Conservation (phyloP, 2,329 filamentous ascomycete species). For the Leptodontidium sp. region DNA sequence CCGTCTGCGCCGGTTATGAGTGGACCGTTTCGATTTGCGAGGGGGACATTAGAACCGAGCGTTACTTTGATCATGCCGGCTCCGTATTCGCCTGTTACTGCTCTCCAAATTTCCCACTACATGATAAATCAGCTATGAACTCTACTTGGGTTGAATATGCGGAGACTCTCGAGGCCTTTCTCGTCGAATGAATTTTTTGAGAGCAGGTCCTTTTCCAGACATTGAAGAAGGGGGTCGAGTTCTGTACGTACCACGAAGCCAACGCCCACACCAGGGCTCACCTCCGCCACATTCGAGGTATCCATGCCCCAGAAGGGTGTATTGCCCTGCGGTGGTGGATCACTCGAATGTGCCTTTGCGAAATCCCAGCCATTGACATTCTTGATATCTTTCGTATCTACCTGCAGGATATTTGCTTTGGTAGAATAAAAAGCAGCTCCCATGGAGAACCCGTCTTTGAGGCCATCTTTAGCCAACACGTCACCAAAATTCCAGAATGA, state of each 20-base stretch:
- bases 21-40: constrained; percentile 13
- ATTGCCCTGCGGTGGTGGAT: not conserved
- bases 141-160: too few species aligned
- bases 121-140: too few species aligned
- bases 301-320: constrained; percentile 12
- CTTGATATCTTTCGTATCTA: constrained; percentile 4
- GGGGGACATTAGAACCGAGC: constrained; percentile 1
- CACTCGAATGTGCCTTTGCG: not conserved
- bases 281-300: constrained; percentile 15
- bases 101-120: constrained; percentile 10
- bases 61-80: constrained; percentile 11
- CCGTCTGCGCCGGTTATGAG: constrained; percentile 2
- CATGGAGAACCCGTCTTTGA: constrained; percentile 15
- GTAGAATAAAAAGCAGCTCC: constrained; percentile 18
- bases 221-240: not conserved
- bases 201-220: not conserved
- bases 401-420: not conserved
- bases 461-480: not conserved
- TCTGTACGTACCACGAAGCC: constrained; percentile 14
- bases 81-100: not conserved
- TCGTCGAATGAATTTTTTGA: too few species aligned
- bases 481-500: constrained; percentile 20
- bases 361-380: constrained; percentile 13
- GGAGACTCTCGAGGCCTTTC: too few species aligned
- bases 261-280: constrained; percentile 5